Percentiles rank a stretch among this genome's conserved stretches.
phyloP scores from a whole-genome alignment of 192 early-diverging fungal genomes.

The Backusella sp. region DNA sequence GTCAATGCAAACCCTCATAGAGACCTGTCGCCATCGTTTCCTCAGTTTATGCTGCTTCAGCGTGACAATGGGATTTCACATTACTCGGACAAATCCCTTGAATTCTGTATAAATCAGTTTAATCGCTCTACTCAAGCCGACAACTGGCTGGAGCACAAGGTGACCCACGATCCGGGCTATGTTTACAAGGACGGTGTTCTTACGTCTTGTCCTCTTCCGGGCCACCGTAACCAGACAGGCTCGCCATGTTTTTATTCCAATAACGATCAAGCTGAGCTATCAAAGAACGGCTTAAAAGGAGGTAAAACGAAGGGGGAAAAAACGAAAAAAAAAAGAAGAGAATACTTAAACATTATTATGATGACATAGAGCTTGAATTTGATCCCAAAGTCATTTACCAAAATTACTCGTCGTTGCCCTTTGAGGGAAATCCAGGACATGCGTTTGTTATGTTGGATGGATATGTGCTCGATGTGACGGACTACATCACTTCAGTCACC shows the following conservation, averaged over 20 bases:
- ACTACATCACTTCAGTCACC: slow-evolving; percentile 25
- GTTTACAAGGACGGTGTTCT: slow-evolving; percentile 15
- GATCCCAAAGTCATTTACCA: not conserved
- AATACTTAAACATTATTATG: not conserved
- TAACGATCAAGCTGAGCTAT: not conserved
- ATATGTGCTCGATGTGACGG: slow-evolving; percentile 39
- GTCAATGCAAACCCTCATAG: slow-evolving; percentile 27
- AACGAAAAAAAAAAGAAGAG: not conserved
- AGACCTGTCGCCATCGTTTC: slow-evolving; percentile 37
- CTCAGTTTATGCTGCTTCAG: slow-evolving; percentile 29
- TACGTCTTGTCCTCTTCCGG: slow-evolving; percentile 30
- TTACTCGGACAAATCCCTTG: slow-evolving; percentile 17
- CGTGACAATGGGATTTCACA: slow-evolving; percentile 1
- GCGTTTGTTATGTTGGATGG: slow-evolving; percentile 25
- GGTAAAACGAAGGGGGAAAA: not conserved
- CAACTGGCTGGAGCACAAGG: slow-evolving; percentile 28
- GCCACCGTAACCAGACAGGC: slow-evolving; percentile 20
- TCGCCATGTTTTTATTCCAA: slow-evolving; percentile 29
- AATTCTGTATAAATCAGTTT: slow-evolving; percentile 21
- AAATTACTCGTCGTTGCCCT: slow-evolving; percentile 20
- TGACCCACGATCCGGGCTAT: slow-evolving; percentile 32
- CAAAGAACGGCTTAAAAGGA: not conserved
- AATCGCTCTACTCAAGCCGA: slow-evolving; percentile 24
- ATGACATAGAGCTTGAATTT: slow-evolving; percentile 18
- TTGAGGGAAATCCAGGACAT: not conserved